A percentile compares a stretch with the other conserved stretches of the same genome.
These are phyloP conservation scores for Flaveria linearis DNA, from an alignment of 129 eudicot species.

Conservation along the genomic window DNA sequence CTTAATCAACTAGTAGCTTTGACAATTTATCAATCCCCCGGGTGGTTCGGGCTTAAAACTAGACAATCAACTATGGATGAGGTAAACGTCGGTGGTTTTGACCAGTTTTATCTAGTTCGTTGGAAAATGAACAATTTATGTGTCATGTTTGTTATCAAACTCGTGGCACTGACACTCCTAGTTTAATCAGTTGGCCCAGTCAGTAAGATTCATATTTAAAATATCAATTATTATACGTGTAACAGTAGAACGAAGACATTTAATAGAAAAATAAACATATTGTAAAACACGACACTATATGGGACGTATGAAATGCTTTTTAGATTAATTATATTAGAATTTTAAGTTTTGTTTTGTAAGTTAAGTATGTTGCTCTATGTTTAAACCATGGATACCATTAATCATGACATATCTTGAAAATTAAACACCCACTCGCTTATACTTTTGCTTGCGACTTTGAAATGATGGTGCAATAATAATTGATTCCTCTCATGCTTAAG, in stretches of 20 bases:
- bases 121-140: too few species aligned
- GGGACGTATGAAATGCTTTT: background rate
- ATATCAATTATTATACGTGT: too few species aligned
- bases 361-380: background rate
- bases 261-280: background rate
- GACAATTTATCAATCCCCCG: too few species aligned
- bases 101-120: too few species aligned
- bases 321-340: background rate
- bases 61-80: too few species aligned
- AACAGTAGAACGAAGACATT: too few species aligned
- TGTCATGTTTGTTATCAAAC: too few species aligned
- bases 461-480: slow-evolving; percentile 5
- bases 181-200: too few species aligned
- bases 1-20: background rate
- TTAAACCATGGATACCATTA: background rate
- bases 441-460: slow-evolving; percentile 8
- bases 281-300: background rate
- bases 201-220: too few species aligned
- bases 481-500: slow-evolving; percentile 7
- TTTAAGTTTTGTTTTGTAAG: background rate
- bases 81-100: too few species aligned
- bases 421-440: background rate
- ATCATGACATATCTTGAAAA: slow-evolving; percentile 1
- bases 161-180: too few species aligned
- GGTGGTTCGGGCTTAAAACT: too few species aligned